Percentiles rank a stretch among this genome's conserved stretches.
These are phyloP conservation scores for Pseudonitzschia multiseries DNA, from an alignment of 108 stramenopile genomes.

Conservation along the genomic window DNA sequence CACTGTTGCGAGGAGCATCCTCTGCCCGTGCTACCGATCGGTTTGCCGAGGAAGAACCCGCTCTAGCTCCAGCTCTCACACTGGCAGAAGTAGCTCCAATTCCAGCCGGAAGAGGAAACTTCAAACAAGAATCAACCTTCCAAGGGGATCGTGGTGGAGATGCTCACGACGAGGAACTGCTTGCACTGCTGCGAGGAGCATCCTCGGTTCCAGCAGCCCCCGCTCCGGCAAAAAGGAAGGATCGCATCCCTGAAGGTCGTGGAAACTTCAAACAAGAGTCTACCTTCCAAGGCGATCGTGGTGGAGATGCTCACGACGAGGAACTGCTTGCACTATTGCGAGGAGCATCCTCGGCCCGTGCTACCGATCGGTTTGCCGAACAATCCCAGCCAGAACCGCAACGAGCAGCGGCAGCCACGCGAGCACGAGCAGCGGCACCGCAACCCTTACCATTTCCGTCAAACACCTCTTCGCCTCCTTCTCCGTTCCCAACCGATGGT, in stretches of 20 bases:
- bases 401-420: conserved; percentile 6
- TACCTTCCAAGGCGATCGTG: conserved; percentile 65
- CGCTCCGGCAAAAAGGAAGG: background rate
- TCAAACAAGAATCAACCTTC: conserved; percentile 40
- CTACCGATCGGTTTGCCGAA: conserved; percentile 49
- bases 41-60: conserved; percentile 27
- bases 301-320: conserved; percentile 74
- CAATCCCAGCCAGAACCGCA: background rate
- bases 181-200: conserved; percentile 50
- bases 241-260: conserved; percentile 14
- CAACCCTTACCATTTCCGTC: background rate
- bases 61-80: background rate
- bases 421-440: background rate
- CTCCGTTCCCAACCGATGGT: background rate
- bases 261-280: conserved; percentile 25
- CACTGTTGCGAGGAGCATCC: conserved; percentile 46
- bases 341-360: conserved; percentile 54
- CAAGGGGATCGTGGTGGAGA: conserved; percentile 61
- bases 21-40: conserved; percentile 19
- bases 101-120: conserved; percentile 9
- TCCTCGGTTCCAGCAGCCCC: conserved; percentile 16
- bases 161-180: conserved; percentile 48
- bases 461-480: background rate
- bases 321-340: conserved; percentile 65
- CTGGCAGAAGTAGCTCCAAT: background rate